A percentile compares a stretch with the other conserved stretches of the same genome.
Evolutionary conservation across 306 rosid genomes (phyloP).

Genomic region (Cucurbita pepo): DNA sequence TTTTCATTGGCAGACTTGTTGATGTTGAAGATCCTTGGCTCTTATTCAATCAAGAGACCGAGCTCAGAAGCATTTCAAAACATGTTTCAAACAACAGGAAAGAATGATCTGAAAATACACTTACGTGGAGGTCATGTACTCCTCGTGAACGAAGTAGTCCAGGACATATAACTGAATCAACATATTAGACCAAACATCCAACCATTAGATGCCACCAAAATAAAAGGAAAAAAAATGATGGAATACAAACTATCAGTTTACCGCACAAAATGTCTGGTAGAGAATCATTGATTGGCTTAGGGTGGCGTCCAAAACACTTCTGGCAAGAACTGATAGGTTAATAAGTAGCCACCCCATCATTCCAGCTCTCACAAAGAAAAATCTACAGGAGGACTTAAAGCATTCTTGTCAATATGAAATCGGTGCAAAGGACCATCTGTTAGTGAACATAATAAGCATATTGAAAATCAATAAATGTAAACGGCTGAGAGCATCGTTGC

Average conservation of each 20-base stretch:
- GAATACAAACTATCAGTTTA: slow-evolving; percentile 26
- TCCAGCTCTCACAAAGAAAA: slow-evolving; percentile 97
- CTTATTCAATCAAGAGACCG: background rate
- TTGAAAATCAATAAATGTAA: background rate
- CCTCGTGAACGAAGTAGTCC: slow-evolving; percentile 87
- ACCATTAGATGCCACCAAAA: slow-evolving; percentile 4
- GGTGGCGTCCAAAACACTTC: slow-evolving; percentile 44
- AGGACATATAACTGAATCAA: slow-evolving; percentile 60
- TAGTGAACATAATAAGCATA: background rate
- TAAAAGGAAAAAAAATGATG: background rate
- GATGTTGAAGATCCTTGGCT: background rate
- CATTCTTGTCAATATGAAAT: background rate
- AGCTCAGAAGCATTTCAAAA: background rate
- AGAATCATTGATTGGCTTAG: slow-evolving; percentile 67
- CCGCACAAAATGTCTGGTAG: slow-evolving; percentile 67
- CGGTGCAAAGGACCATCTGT: background rate
- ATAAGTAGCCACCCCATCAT: slow-evolving; percentile 95
- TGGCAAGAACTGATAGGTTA: slow-evolving; percentile 64
- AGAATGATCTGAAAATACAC: slow-evolving; percentile 14
- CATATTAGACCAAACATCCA: background rate
- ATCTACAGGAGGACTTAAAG: slow-evolving; percentile 34
- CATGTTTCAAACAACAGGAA: background rate
- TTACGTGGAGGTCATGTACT: slow-evolving; percentile 98
- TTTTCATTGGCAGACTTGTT: background rate
- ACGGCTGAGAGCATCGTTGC: background rate